Evolutionary conservation across 306 rosid genomes (phyloP).

Genomic region (Cotoneaster glaucophyllus): DNA sequence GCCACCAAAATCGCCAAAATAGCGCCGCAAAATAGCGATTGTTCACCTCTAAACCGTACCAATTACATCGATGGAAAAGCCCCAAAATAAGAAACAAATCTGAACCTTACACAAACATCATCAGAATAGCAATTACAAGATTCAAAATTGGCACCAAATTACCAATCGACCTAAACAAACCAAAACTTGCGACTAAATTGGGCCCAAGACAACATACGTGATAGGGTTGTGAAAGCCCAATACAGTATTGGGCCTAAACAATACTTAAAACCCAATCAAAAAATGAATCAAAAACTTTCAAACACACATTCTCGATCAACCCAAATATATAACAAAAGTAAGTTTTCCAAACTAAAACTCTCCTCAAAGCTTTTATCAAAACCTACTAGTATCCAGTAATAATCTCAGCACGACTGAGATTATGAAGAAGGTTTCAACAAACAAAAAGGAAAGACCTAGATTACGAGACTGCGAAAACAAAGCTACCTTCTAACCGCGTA

Average conservation of each 20-base stretch:
- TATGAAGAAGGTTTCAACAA: not conserved
- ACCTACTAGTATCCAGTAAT: not conserved
- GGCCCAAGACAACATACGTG: no score
- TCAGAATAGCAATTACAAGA: no score
- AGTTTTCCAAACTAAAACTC: not conserved
- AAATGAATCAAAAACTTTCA: no score
- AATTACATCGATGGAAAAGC: no score
- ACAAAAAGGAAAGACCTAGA: not conserved
- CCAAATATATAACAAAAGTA: not conserved
- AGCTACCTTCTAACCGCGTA: not conserved
- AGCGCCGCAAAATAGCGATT: no score
- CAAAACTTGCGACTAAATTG: no score
- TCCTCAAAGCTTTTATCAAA: conserved; percentile 8
- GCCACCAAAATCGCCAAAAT: no score
- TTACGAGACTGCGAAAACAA: not conserved
- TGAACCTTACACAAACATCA: no score
- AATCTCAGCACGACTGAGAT: not conserved
- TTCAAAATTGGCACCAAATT: no score
- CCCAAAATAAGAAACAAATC: no score
- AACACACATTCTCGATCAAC: not conserved
- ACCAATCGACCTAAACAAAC: no score
- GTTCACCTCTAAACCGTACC: no score
- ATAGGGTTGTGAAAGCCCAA: not conserved
- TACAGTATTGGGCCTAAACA: not conserved
- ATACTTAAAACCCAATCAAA: not conserved